Conservation (phyloP, 2,329 filamentous ascomycete species). For the Diaporthe vaccinii region DNA sequence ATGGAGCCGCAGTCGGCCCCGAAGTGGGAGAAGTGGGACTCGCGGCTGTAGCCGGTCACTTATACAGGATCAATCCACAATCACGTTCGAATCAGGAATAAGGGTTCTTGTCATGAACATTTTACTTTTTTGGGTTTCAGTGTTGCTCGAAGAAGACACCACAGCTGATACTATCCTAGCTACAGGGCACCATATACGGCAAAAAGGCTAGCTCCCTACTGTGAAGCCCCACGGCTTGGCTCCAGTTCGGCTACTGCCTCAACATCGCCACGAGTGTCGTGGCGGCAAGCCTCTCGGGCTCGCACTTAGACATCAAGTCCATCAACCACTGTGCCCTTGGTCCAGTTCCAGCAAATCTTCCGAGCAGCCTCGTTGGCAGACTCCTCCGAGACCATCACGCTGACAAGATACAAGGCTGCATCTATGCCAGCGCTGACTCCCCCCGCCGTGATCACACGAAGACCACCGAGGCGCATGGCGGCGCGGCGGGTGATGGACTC, state of each 20-base stretch:
- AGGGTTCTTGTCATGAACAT: slow-evolving; percentile 12
- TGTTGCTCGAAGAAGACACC: slow-evolving; percentile 31
- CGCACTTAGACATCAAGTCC: slow-evolving; percentile 80
- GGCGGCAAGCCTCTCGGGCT: slow-evolving; percentile 20
- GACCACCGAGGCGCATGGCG: slow-evolving; percentile 78
- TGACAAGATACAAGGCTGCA: slow-evolving; percentile 87
- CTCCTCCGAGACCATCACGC: slow-evolving; percentile 83
- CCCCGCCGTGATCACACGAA: slow-evolving; percentile 83
- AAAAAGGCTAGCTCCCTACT: background rate
- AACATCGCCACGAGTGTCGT: background rate
- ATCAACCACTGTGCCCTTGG: slow-evolving; percentile 87
- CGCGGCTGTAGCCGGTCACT: slow-evolving; percentile 31
- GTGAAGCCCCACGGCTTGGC: background rate
- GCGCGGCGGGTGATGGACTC: slow-evolving; percentile 86
- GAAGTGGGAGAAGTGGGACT: slow-evolving; percentile 24
- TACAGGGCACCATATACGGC: slow-evolving; percentile 21
- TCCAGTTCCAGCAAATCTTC: slow-evolving; percentile 85
- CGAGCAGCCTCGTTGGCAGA: slow-evolving; percentile 82
- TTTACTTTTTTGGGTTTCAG: slow-evolving; percentile 33
- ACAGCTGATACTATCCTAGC: slow-evolving; percentile 31
- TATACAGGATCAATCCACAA: slow-evolving; percentile 30
- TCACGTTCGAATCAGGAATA: slow-evolving; percentile 9
- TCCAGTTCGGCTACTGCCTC: slow-evolving; percentile 9
- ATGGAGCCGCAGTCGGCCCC: slow-evolving; percentile 32
- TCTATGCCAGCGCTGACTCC: slow-evolving; percentile 86